These are phyloP conservation scores for Sinapis alba DNA, from an alignment of 441 rosid genomes.

Conservation along the genomic window DNA sequence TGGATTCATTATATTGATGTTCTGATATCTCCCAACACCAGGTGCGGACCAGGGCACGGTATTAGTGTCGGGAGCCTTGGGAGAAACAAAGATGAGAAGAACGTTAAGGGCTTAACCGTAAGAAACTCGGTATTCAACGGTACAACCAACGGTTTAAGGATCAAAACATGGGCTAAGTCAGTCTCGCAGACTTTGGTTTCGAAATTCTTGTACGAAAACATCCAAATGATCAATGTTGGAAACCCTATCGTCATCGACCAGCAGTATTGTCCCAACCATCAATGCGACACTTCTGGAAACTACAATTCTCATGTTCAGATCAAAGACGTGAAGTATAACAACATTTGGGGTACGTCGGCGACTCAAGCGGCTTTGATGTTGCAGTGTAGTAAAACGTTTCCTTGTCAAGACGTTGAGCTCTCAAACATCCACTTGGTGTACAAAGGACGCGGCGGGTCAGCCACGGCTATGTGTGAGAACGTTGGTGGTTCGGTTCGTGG, in stretches of 20 bases:
- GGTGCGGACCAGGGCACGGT: slow-evolving; percentile 46
- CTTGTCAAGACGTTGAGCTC: slow-evolving; percentile 33
- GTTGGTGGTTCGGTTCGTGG: slow-evolving; percentile 33
- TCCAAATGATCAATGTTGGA: slow-evolving; percentile 30
- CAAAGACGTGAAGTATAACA: slow-evolving; percentile 8
- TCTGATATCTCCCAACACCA: neutral
- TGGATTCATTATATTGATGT: neutral
- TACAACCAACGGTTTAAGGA: slow-evolving; percentile 35
- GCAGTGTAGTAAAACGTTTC: slow-evolving; percentile 30
- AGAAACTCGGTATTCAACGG: slow-evolving; percentile 34
- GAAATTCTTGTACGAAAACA: slow-evolving; percentile 29
- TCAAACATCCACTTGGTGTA: slow-evolving; percentile 27
- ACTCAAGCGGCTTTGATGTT: slow-evolving; percentile 32
- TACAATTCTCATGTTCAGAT: slow-evolving; percentile 39
- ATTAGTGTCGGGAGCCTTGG: slow-evolving; percentile 43
- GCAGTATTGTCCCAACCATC: slow-evolving; percentile 35
- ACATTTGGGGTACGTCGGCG: slow-evolving; percentile 41
- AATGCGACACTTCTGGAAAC: slow-evolving; percentile 23
- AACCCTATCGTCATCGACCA: slow-evolving; percentile 42
- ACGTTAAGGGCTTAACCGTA: slow-evolving; percentile 25
- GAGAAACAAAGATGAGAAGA: slow-evolving; percentile 10
- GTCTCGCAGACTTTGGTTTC: slow-evolving; percentile 19
- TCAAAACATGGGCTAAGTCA: slow-evolving; percentile 43
- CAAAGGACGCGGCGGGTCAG: slow-evolving; percentile 23
- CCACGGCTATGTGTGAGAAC: slow-evolving; percentile 35